phyloP scores from a whole-genome alignment of 768 basidiomycete species.

The Auriculariales sp. region DNA sequence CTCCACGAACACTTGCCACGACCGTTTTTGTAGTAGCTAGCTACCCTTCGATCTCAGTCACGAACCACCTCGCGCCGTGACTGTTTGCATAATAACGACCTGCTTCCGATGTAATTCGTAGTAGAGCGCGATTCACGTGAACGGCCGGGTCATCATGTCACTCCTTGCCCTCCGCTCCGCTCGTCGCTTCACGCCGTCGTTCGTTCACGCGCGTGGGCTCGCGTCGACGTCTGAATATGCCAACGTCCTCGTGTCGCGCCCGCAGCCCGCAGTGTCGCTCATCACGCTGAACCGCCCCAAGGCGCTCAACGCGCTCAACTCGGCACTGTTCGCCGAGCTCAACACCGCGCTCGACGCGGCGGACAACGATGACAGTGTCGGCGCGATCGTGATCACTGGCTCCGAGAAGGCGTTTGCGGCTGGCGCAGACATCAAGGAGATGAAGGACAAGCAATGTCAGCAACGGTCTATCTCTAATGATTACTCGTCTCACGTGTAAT shows the following conservation, averaged over 20 bases:
- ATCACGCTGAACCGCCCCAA: constrained; percentile 68
- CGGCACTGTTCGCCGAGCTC: constrained; percentile 67
- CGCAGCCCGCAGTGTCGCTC: constrained; percentile 39
- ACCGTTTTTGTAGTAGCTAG: no score
- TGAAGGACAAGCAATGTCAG: constrained; percentile 90
- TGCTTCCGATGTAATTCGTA: no score
- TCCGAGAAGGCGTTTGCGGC: constrained; percentile 90
- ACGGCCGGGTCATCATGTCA: no score
- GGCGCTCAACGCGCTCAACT: constrained; percentile 75
- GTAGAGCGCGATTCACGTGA: no score
- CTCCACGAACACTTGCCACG: no score
- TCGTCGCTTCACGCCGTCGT: no score
- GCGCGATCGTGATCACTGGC: constrained; percentile 86
- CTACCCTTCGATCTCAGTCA: no score
- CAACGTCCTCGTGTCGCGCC: constrained; percentile 54
- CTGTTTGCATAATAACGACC: no score
- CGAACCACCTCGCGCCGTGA: no score
- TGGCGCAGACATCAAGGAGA: constrained; percentile 98
- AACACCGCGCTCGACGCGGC: constrained; percentile 60
- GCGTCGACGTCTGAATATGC: constrained; percentile 25
- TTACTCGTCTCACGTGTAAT: no score
- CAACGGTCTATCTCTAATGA: constrained; percentile 1
- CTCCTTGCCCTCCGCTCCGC: no score
- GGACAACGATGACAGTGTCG: constrained; percentile 54
- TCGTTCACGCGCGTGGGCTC: constrained; percentile 20